Conservation (phyloP, 2,329 filamentous ascomycete species). For the Cadophora sp. region DNA sequence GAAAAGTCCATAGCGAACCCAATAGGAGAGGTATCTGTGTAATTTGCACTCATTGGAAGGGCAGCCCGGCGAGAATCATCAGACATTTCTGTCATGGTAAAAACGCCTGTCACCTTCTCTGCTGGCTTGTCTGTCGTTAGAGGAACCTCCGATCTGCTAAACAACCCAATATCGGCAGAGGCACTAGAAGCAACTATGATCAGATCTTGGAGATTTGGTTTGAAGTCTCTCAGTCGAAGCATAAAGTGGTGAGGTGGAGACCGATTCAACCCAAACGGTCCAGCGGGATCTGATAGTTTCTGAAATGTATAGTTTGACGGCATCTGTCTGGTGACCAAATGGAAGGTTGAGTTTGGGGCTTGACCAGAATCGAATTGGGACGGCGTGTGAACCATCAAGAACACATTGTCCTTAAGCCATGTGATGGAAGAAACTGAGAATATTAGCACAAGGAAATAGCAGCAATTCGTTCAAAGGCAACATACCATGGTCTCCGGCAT, state of each 20-base stretch:
- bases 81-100: slow-evolving; percentile 74
- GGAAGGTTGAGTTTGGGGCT: slow-evolving; percentile 72
- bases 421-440: slow-evolving; percentile 74
- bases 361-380: slow-evolving; percentile 58
- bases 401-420: slow-evolving; percentile 90
- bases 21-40: slow-evolving; percentile 77
- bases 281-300: slow-evolving; percentile 76
- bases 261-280: slow-evolving; percentile 71
- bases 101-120: slow-evolving; percentile 68
- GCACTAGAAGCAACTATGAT: slow-evolving; percentile 84
- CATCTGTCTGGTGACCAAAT: slow-evolving; percentile 71
- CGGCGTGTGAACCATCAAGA: slow-evolving; percentile 81
- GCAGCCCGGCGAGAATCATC: slow-evolving; percentile 79
- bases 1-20: slow-evolving; percentile 87
- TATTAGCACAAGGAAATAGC: slow-evolving; percentile 39
- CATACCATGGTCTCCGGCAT: slow-evolving; percentile 70
- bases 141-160: slow-evolving; percentile 75
- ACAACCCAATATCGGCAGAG: slow-evolving; percentile 77
- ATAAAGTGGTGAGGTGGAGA: slow-evolving; percentile 79
- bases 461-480: slow-evolving; percentile 25
- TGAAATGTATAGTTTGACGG: slow-evolving; percentile 71
- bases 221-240: slow-evolving; percentile 78
- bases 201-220: slow-evolving; percentile 80
- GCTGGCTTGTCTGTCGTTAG: slow-evolving; percentile 66
- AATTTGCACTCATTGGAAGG: slow-evolving; percentile 72